Percentiles rank a stretch among this genome's conserved stretches.
Evolutionary conservation across 2,329 filamentous ascomycete species (phyloP).

Genomic region (Raffaelea ambrosiae): DNA sequence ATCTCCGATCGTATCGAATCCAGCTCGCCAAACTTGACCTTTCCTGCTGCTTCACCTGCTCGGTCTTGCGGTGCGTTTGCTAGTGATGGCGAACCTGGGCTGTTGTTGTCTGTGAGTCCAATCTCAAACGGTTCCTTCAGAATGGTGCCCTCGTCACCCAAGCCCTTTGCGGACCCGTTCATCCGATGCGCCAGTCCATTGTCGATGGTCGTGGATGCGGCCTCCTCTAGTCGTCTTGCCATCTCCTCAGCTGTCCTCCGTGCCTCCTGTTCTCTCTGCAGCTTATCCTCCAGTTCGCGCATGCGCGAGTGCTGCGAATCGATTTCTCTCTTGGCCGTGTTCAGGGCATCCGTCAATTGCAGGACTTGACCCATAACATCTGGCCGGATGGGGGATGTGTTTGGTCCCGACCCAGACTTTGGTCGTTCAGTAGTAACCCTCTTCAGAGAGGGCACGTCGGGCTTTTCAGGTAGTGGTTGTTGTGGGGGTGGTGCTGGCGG

Average conservation of each 20-base stretch:
- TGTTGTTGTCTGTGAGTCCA: not conserved
- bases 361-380: constrained; percentile 66
- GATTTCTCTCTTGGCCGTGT: constrained; percentile 75
- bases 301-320: constrained; percentile 74
- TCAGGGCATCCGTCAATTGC: constrained; percentile 75
- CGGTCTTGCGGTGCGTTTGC: not conserved
- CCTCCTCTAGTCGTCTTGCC: constrained; percentile 60
- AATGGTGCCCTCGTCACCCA: constrained; percentile 24
- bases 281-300: constrained; percentile 68
- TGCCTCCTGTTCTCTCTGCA: constrained; percentile 72
- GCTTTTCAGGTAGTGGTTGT: constrained; percentile 88
- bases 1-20: constrained; percentile 74
- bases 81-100: not conserved
- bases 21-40: constrained; percentile 64
- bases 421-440: constrained; percentile 68
- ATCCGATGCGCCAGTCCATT: constrained; percentile 5
- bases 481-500: constrained; percentile 90
- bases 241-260: constrained; percentile 78
- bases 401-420: constrained; percentile 38
- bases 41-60: constrained; percentile 28
- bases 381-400: constrained; percentile 50
- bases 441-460: constrained; percentile 68
- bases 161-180: constrained; percentile 27
- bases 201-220: constrained; percentile 23
- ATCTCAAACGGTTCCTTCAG: constrained; percentile 37